These are phyloP conservation scores for Penicillium goetzii DNA, from an alignment of 495 filamentous ascomycete genomes.

Conservation along the genomic window DNA sequence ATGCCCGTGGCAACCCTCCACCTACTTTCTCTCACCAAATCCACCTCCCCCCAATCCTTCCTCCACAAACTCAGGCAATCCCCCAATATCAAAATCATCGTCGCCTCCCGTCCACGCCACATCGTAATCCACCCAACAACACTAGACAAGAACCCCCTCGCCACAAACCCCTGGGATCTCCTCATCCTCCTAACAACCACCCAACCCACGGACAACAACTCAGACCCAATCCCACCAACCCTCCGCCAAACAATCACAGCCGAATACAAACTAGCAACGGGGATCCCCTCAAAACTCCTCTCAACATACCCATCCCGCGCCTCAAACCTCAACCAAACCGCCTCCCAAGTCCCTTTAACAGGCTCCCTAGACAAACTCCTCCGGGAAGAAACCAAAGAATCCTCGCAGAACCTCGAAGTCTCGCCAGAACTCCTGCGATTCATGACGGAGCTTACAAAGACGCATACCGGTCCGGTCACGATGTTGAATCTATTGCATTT, in stretches of 20 bases:
- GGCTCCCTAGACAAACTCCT: slow-evolving; percentile 39
- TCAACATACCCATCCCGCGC: slow-evolving; percentile 52
- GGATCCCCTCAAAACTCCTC: slow-evolving; percentile 58
- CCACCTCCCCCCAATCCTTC: slow-evolving; percentile 30
- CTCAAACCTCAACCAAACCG: slow-evolving; percentile 46
- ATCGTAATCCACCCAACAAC: slow-evolving; percentile 56
- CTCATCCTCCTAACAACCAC: slow-evolving; percentile 52
- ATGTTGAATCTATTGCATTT: slow-evolving; percentile 75
- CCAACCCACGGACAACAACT: slow-evolving; percentile 3
- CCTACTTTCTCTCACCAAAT: slow-evolving; percentile 43
- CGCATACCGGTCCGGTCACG: slow-evolving; percentile 54
- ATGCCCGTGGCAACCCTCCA: slow-evolving; percentile 55
- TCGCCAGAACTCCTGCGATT: slow-evolving; percentile 54
- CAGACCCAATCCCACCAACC: slow-evolving; percentile 37
- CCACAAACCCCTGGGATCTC: slow-evolving; percentile 59
- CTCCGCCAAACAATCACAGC: slow-evolving; percentile 37
- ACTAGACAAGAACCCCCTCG: slow-evolving; percentile 50
- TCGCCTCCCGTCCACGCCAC: slow-evolving; percentile 44
- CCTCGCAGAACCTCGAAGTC: slow-evolving; percentile 59
- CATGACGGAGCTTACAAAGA: slow-evolving; percentile 41
- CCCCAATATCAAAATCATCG: slow-evolving; percentile 46
- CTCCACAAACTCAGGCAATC: slow-evolving; percentile 28
- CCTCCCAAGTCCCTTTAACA: slow-evolving; percentile 40
- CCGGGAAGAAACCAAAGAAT: slow-evolving; percentile 31
- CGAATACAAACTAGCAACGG: slow-evolving; percentile 55